phyloP scores from a whole-genome alignment of 176 grass and related monocot genomes.

The Cenchrus americanus region DNA sequence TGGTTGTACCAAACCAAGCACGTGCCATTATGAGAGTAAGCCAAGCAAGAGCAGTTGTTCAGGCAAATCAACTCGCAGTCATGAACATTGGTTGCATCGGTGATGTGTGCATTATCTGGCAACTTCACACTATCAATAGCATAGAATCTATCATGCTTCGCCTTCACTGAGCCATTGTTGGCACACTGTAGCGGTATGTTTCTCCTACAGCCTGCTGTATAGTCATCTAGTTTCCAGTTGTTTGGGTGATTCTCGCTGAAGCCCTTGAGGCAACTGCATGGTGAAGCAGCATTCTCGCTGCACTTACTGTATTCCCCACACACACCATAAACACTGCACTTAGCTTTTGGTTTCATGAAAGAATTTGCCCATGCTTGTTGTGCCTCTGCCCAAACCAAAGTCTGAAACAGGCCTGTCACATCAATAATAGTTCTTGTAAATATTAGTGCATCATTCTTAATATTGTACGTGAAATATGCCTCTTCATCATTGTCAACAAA shows the following conservation, averaged over 20 bases:
- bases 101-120: slow-evolving; percentile 10
- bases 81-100: background rate
- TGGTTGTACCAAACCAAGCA: slow-evolving; percentile 49
- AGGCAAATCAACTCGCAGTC: slow-evolving; percentile 40
- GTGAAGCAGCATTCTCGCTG: slow-evolving; percentile 2
- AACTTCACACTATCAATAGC: slow-evolving; percentile 27
- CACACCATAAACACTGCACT: slow-evolving; percentile 38
- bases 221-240: slow-evolving; percentile 38
- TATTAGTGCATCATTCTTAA: slow-evolving; percentile 2
- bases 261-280: slow-evolving; percentile 49
- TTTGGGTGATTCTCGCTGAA: slow-evolving; percentile 29
- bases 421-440: slow-evolving; percentile 9
- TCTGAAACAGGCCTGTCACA: slow-evolving; percentile 1
- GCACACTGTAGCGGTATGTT: slow-evolving; percentile 33
- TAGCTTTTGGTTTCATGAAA: slow-evolving; percentile 25
- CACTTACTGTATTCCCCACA: slow-evolving; percentile 50
- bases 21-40: slow-evolving; percentile 43
- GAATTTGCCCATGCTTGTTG: slow-evolving; percentile 14
- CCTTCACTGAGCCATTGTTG: background rate
- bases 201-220: slow-evolving; percentile 42
- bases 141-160: slow-evolving; percentile 32
- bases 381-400: slow-evolving; percentile 10
- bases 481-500: slow-evolving; percentile 44
- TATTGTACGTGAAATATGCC: slow-evolving; percentile 39
- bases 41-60: slow-evolving; percentile 48